Evolutionary conservation across 805 yeast species (phyloP), one percentile per base, ranked within the genome.

Genomic region (Priceomyces carsonii): DNA sequence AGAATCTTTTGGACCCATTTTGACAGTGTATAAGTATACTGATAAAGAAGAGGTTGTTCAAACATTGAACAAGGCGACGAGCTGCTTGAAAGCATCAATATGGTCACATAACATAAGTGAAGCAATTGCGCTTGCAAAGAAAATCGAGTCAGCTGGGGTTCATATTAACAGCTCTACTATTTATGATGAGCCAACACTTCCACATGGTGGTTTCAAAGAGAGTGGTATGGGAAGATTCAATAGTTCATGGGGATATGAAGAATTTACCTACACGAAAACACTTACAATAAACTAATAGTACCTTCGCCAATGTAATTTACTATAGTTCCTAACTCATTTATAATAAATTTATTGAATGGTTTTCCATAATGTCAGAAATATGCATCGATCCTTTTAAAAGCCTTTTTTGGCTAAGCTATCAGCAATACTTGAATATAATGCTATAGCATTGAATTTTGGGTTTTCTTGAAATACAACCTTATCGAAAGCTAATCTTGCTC

Each of bases 391-490:
- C n/a, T n/a, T n/a, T 48, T 54, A 85, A 35, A 76, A 73, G 1
- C 88, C 90, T 35, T 67, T 63, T 28, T 63, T 61, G 8, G 84
- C 80, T 33, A 86, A 57, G 36, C 72, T 71, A 43, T 84, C 81
- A 13, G 84, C 80, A 13, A 85, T 73, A 42, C 80, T 80, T 26
- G 83, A 60, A 51, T 86, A 86, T 44, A 86, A 71, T 12, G 83
- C 82, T 24, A 80, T 65, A 0, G 93, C 83, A 45, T 83, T 75
- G 51, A 83, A 80, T 12, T 65, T 62, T 2, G 63, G 66, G 43
- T 60, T 45, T 50, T 55, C 55, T 48, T 52, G 45, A 47, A 53
- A 56, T 42, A 50, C 30, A 33, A 50, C 33, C 45, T 45, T 51
- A 52, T 68, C 65, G 34, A 62, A 25, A 42, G 57, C 38, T 48